Evolutionary conservation across 306 rosid genomes (phyloP).

Genomic region (Casuarina cunninghamiana): DNA sequence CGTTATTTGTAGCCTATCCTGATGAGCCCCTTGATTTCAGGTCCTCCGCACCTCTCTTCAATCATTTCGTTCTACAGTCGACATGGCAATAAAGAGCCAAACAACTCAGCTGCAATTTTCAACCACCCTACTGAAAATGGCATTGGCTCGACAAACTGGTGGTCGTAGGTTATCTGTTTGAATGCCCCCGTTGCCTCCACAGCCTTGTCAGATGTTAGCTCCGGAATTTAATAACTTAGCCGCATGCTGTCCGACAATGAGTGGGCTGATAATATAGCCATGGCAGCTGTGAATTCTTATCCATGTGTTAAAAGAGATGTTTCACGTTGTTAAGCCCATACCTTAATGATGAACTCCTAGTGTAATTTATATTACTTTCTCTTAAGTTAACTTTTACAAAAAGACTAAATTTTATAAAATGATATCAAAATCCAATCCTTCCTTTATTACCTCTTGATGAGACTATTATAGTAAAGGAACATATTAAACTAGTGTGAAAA

Average conservation of each 20-base stretch:
- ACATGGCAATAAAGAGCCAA: constrained; percentile 18
- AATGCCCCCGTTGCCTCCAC: background rate
- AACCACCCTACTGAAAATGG: constrained; percentile 34
- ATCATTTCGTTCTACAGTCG: constrained; percentile 28
- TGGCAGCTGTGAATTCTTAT: too few relatives aligned
- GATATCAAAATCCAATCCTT: too few relatives aligned
- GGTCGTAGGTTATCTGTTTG: background rate
- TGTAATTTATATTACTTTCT: too few relatives aligned
- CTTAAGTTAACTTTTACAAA: too few relatives aligned
- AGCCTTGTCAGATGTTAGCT: background rate
- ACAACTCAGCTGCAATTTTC: constrained; percentile 30
- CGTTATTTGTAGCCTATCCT: too few relatives aligned
- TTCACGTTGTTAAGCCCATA: too few relatives aligned
- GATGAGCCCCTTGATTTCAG: background rate
- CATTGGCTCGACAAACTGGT: constrained; percentile 4
- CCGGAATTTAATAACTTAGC: background rate
- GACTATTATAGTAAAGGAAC: too few relatives aligned
- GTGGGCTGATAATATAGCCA: background rate
- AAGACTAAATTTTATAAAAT: too few relatives aligned
- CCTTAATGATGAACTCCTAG: too few relatives aligned
- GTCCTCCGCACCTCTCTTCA: background rate
- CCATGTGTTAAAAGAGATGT: too few relatives aligned
- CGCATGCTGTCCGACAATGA: background rate
- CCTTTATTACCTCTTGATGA: too few relatives aligned
- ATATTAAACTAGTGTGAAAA: too few relatives aligned